Evolutionary conservation across 148 eudicot genomes (phyloP), one percentile per base, ranked within the genome.

Genomic region (Hydrangea macrophylla): DNA sequence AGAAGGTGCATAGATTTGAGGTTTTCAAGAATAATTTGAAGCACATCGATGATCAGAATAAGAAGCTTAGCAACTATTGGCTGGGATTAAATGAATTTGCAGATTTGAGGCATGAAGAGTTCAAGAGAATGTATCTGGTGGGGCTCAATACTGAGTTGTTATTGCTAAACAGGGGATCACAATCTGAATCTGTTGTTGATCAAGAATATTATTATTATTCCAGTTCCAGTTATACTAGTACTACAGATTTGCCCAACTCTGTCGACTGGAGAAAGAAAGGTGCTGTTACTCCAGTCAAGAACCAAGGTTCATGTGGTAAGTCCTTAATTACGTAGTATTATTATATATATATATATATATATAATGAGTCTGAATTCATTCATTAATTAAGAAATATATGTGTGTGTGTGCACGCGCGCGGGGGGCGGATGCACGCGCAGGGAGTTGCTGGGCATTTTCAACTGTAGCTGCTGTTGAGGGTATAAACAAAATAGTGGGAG

Each of bases 401-500:
- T 55, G 30, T 79, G n/a, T n/a, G n/a, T n/a, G n/a, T n/a, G n/a
- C n/a, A n/a, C n/a, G n/a, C n/a, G n/a, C n/a, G n/a, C n/a, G n/a
- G n/a, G n/a, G n/a, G n/a, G n/a, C n/a, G n/a, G n/a, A n/a, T n/a
- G n/a, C n/a, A n/a, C n/a, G n/a, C n/a, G 63, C 85, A 90, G 98
- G 98, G 13, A 91, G 99, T 76, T 94, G 99, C 53, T 94, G 97
- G 99, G 99, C 99, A 58, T 94, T 94, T 79, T 94, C 99, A 63
- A 87, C 99, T 0, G 99, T 94, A 12, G 99, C 97, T 22, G 88
- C 99, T 1, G 97, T 94, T 10, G 99, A 94, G 75, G 97, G 99
- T 27, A 89, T 94, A 33, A 94, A 94, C 88, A 96, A 94, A 71
- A 89, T 94, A 1, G 91, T 81, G 33, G 89, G 96, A 0, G 96